Percentiles rank a stretch among this genome's conserved stretches.
Conservation (phyloP, 257 asterid genomes). For the Coffea eugenioides region DNA sequence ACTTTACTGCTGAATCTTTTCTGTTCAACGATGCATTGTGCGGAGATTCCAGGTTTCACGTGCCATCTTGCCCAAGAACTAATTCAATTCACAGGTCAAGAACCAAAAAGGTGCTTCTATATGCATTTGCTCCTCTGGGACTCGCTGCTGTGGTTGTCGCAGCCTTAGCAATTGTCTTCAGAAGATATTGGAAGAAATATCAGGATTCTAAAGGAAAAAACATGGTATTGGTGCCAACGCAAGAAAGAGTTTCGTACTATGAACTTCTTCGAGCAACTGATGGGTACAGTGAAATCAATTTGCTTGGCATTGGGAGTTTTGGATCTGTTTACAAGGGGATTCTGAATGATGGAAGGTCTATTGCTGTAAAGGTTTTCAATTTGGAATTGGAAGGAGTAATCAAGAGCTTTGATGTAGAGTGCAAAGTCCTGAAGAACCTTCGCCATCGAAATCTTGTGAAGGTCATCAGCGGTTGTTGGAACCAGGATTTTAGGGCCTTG, state of each 20-base stretch:
- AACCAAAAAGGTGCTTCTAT: not conserved
- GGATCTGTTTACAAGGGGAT: constrained; percentile 13
- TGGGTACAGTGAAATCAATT: not conserved
- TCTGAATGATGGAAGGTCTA: not conserved
- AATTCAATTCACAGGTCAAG: not conserved
- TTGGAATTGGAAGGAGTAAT: not conserved
- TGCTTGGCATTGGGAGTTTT: constrained; percentile 13
- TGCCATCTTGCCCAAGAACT: not conserved
- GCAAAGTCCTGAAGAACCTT: not conserved
- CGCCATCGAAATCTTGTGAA: constrained; percentile 11
- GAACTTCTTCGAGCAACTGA: constrained; percentile 12
- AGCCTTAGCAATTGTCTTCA: not conserved
- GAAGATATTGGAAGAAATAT: not conserved
- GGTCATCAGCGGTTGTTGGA: constrained; percentile 6
- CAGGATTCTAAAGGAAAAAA: not conserved
- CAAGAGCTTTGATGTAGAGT: constrained; percentile 14
- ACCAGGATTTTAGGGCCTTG: constrained; percentile 7
- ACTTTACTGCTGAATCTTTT: constrained; percentile 2
- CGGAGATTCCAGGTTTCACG: constrained; percentile 3
- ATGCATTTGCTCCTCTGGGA: not conserved
- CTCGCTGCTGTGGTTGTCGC: not conserved
- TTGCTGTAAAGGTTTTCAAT: constrained; percentile 17
- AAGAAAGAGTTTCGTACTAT: constrained; percentile 9
- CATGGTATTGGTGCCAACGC: not conserved
- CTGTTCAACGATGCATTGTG: constrained; percentile 13